Evolutionary conservation across 139 green algal species (phyloP), one percentile per base, ranked within the genome.

Genomic region (Chlorella sorokiniana): DNA sequence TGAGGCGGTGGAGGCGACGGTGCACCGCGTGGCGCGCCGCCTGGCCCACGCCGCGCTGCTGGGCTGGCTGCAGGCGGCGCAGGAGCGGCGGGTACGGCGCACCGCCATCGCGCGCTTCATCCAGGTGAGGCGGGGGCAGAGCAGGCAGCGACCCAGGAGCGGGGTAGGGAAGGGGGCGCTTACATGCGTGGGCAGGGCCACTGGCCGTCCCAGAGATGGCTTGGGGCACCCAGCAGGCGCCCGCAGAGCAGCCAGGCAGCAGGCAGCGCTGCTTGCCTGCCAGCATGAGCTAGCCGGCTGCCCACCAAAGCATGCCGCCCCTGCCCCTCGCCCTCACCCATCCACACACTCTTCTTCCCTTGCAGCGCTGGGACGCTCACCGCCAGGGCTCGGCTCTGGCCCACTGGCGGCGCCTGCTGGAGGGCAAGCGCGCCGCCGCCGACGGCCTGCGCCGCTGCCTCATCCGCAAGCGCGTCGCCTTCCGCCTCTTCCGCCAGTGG

Each of bases 401-500:
- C 27, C 79, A 64, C 41, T 91, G 87, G 87, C 42, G 45, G 8
- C 79, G 44, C n/a, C 38, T 80, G 78, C 62, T 84, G 52, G 59
- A 40, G 2, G 83, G 85, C 20, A n/a, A 63, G 18, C n/a, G 52
- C 31, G 54, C 56, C 29, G 63, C 63, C 1, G 31, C 45, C 1
- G 81, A 90, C 16, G 78, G 81, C 48, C 73, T 91, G 56, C 54
- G 75, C 10, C 71, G 69, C 40, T 94, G 91, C 84, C 87, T 95
- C 59, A 88, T 84, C 40, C 88, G 86, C 81, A 93, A 94, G 81
- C 81, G 80, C 29, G 86, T 92, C 38, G 87, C 89, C n/a, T 93
- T 93, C 72, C 44, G 73, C 64, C 87, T 88, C 38, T 95, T 92
- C 86, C 88, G 89, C 69, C 76, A 85, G 40, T 94, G 89, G 87